Conservation (phyloP, 2,329 filamentous ascomycete species). For the Arthrobotrys musiformis region DNA sequence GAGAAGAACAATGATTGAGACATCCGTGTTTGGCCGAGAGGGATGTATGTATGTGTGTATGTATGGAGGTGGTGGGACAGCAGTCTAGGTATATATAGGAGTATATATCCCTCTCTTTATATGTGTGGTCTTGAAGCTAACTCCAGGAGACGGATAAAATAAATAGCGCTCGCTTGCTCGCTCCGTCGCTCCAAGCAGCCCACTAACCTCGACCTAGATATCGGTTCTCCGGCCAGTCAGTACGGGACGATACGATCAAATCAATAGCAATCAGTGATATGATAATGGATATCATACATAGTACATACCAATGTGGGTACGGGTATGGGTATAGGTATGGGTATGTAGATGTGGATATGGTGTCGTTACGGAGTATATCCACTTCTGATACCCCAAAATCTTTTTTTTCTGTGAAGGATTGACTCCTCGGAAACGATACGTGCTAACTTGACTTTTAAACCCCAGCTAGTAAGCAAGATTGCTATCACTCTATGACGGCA, state of each 20-base stretch:
- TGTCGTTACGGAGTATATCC: not conserved
- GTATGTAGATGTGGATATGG: not conserved
- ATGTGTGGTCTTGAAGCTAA: not conserved
- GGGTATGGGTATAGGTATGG: not conserved
- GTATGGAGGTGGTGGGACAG: not conserved
- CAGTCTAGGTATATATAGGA: not conserved
- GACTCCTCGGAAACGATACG: constrained; percentile 18
- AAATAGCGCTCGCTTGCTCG: not conserved
- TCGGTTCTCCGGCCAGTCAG: not conserved
- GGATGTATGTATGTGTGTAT: no score
- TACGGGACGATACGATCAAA: no score
- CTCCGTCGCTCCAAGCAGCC: no score
- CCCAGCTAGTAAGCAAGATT: not conserved
- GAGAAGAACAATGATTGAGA: constrained; percentile 26
- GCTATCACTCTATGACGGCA: not conserved
- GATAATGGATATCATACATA: not conserved
- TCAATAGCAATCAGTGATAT: no score
- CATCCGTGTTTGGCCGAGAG: not conserved
- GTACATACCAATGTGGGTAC: not conserved
- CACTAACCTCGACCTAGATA: not conserved
- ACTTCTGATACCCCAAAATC: no score
- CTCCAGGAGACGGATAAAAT: not conserved
- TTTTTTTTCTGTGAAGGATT: constrained; percentile 2
- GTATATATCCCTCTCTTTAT: not conserved
- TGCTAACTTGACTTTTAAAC: not conserved